phyloP scores from a whole-genome alignment of 1,284 basidiomycete genomes.

The Apiotrichum sp. region DNA sequence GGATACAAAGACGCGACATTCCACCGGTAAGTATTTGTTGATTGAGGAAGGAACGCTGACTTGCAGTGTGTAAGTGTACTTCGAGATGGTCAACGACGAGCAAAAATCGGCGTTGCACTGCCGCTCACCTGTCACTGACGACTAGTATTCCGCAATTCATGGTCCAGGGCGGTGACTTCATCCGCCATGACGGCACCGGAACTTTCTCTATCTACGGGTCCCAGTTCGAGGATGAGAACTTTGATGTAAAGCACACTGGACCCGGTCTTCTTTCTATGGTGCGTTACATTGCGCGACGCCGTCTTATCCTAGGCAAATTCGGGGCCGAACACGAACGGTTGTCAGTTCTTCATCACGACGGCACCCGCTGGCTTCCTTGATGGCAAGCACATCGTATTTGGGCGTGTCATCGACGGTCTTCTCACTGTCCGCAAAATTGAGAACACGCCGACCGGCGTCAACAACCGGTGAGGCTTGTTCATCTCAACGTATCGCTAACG shows the following conservation, averaged over 20 bases:
- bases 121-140: background rate
- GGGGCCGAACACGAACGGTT: slow-evolving; percentile 85
- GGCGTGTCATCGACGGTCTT: slow-evolving; percentile 80
- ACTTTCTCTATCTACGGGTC: slow-evolving; percentile 91
- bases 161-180: slow-evolving; percentile 60
- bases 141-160: slow-evolving; percentile 50
- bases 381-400: slow-evolving; percentile 91
- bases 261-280: slow-evolving; percentile 84
- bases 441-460: slow-evolving; percentile 75
- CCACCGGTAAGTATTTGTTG: slow-evolving; percentile 61
- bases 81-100: too few relatives aligned
- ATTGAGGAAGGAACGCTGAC: too few relatives aligned
- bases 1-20: slow-evolving; percentile 85
- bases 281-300: slow-evolving; percentile 12
- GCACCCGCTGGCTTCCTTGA: slow-evolving; percentile 90
- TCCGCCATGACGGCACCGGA: slow-evolving; percentile 88
- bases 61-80: too few relatives aligned
- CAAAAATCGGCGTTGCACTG: too few relatives aligned
- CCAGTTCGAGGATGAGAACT: slow-evolving; percentile 94
- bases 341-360: slow-evolving; percentile 95
- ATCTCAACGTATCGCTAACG: background rate
- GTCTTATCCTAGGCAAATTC: slow-evolving; percentile 68
- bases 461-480: slow-evolving; percentile 44
- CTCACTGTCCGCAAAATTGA: slow-evolving; percentile 89
- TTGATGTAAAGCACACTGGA: slow-evolving; percentile 77